Percentiles rank a stretch among this genome's conserved stretches.
phyloP scores from a whole-genome alignment of 345 rosid species.

The Toxicodendron radicans region DNA sequence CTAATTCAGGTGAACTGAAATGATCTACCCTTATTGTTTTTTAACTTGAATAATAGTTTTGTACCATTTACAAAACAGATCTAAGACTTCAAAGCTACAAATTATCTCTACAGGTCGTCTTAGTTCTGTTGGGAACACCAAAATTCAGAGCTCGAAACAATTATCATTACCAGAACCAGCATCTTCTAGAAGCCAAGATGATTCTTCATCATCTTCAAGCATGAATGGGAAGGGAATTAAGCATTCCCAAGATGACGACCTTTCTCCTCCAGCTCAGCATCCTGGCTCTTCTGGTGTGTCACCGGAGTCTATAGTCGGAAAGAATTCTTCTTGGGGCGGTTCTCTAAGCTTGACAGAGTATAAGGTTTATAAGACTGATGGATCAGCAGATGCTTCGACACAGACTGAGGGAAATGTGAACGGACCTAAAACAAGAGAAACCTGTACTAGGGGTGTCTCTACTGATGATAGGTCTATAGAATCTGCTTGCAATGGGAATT shows the following conservation, averaged over 20 bases:
- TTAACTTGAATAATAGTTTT: not conserved
- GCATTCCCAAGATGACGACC: constrained; percentile 76
- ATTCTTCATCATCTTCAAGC: constrained; percentile 79
- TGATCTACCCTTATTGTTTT: not conserved
- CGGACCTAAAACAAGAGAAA: constrained; percentile 48
- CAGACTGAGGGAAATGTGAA: constrained; percentile 78
- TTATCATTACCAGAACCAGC: constrained; percentile 72
- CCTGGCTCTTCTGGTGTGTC: constrained; percentile 63
- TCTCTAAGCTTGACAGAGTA: constrained; percentile 76
- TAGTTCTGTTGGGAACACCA: constrained; percentile 41
- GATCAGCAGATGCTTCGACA: constrained; percentile 84
- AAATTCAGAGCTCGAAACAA: constrained; percentile 47
- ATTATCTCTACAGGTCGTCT: constrained; percentile 42
- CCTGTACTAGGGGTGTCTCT: constrained; percentile 86
- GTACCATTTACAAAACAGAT: not conserved
- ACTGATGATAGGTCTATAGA: constrained; percentile 69
- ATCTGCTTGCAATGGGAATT: constrained; percentile 33
- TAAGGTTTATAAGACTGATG: constrained; percentile 63
- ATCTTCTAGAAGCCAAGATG: constrained; percentile 76
- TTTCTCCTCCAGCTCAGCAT: constrained; percentile 61
- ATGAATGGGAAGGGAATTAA: constrained; percentile 66
- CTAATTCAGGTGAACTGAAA: constrained; percentile 53
- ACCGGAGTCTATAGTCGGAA: constrained; percentile 63
- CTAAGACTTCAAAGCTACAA: not conserved
- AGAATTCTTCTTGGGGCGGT: constrained; percentile 68